Evolutionary conservation across 495 filamentous ascomycete genomes (phyloP).

Genomic region (Hypoxylon fuscum): DNA sequence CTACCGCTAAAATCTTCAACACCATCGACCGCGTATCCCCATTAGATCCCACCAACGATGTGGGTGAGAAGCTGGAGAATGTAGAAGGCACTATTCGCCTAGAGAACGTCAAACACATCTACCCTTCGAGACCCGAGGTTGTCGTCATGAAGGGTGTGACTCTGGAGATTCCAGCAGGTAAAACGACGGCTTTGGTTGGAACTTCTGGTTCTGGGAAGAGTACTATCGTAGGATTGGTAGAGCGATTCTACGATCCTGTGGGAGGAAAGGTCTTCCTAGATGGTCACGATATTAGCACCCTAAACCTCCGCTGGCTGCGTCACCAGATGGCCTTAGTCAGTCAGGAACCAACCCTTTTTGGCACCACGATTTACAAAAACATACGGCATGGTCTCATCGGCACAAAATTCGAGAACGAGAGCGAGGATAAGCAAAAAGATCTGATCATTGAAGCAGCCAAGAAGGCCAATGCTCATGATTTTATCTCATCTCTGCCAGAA

Average conservation of each 20-base stretch:
- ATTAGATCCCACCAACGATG: conserved; percentile 77
- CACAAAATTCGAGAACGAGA: conserved; percentile 73
- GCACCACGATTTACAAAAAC: conserved; percentile 85
- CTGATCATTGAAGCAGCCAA: conserved; percentile 82
- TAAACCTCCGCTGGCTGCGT: conserved; percentile 92
- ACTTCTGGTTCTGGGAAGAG: conserved; percentile 91
- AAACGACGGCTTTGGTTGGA: conserved; percentile 86
- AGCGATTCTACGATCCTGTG: conserved; percentile 92
- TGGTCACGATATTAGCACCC: conserved; percentile 77
- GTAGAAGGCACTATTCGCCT: conserved; percentile 84
- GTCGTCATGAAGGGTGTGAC: conserved; percentile 84
- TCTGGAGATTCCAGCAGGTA: conserved; percentile 81
- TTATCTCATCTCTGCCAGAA: conserved; percentile 83
- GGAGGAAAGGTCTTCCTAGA: conserved; percentile 82
- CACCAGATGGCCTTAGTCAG: conserved; percentile 91
- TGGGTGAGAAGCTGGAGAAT: conserved; percentile 73
- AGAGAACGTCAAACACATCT: conserved; percentile 87
- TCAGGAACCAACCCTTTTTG: conserved; percentile 83
- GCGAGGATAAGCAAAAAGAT: conserved; percentile 70
- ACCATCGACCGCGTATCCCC: conserved; percentile 94
- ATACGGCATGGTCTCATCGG: conserved; percentile 90
- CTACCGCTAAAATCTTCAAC: conserved; percentile 87
- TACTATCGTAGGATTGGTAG: conserved; percentile 90
- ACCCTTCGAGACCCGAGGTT: conserved; percentile 91
- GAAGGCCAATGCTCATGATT: conserved; percentile 94